Percentiles rank a stretch among this genome's conserved stretches.
Evolutionary conservation across 2,329 filamentous ascomycete genomes (phyloP).

Genomic region (Fonsecaea nubica): DNA sequence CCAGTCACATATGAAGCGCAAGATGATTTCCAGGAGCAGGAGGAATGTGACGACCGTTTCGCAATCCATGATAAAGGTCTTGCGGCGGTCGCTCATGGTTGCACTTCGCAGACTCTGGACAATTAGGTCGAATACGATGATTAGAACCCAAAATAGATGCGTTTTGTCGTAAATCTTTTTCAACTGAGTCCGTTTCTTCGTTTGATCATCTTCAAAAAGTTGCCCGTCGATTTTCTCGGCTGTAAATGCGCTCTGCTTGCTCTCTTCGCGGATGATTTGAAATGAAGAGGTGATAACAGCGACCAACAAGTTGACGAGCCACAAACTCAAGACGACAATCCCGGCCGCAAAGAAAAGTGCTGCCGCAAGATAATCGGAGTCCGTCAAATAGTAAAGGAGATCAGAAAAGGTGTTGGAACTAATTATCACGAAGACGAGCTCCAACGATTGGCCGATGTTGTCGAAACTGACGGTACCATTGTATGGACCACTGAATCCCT

Average conservation of each 20-base stretch:
- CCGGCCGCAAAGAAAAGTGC: slow-evolving; percentile 75
- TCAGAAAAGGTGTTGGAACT: slow-evolving; percentile 97
- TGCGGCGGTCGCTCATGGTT: slow-evolving; percentile 69
- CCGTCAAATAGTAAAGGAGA: slow-evolving; percentile 88
- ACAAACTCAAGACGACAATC: slow-evolving; percentile 92
- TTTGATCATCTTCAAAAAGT: slow-evolving; percentile 39
- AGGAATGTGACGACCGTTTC: slow-evolving; percentile 79
- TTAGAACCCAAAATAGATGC: slow-evolving; percentile 74
- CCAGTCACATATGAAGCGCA: slow-evolving; percentile 81
- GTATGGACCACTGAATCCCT: slow-evolving; percentile 74
- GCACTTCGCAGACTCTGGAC: slow-evolving; percentile 79
- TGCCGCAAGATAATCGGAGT: slow-evolving; percentile 87
- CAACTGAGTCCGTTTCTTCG: slow-evolving; percentile 51
- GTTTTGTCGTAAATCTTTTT: slow-evolving; percentile 78
- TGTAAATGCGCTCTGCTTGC: slow-evolving; percentile 90
- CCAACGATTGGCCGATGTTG: slow-evolving; percentile 88
- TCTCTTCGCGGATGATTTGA: slow-evolving; percentile 96
- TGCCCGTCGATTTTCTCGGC: slow-evolving; percentile 66
- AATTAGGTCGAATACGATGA: slow-evolving; percentile 82
- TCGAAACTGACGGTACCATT: slow-evolving; percentile 92
- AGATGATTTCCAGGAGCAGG: slow-evolving; percentile 79
- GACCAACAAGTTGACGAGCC: slow-evolving; percentile 92
- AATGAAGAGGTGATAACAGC: slow-evolving; percentile 99
- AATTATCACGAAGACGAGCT: slow-evolving; percentile 98
- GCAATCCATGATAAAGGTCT: slow-evolving; percentile 70